Conservation (phyloP, 768 basidiomycete species). For the Tubosaeta sp. region DNA sequence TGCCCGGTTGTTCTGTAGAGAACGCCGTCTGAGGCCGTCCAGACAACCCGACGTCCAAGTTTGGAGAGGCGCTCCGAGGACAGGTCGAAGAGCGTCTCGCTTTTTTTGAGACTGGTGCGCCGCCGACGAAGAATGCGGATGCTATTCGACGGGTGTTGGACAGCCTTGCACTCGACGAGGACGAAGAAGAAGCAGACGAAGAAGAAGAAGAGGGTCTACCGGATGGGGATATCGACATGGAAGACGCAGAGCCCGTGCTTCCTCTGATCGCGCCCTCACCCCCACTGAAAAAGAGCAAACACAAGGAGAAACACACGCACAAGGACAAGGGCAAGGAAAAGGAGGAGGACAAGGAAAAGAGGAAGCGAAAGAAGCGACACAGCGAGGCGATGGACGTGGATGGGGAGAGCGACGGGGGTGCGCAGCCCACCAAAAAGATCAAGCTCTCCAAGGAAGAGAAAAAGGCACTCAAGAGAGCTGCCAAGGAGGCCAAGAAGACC, state of each 20-base stretch:
- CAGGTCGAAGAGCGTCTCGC: slow-evolving; percentile 95
- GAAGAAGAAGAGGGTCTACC: slow-evolving; percentile 6
- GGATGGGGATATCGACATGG: slow-evolving; percentile 41
- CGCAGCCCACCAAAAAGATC: slow-evolving; percentile 57
- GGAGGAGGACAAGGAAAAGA: slow-evolving; percentile 38
- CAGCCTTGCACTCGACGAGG: slow-evolving; percentile 66
- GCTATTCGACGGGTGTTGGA: slow-evolving; percentile 87
- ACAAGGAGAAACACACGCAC: slow-evolving; percentile 32
- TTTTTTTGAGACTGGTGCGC: slow-evolving; percentile 90
- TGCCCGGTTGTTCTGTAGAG: background rate
- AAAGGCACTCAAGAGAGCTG: slow-evolving; percentile 77
- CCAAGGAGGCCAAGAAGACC: slow-evolving; percentile 59
- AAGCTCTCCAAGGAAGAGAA: slow-evolving; percentile 84
- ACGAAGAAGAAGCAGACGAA: slow-evolving; percentile 48
- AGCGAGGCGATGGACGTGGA: slow-evolving; percentile 65
- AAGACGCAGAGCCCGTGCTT: slow-evolving; percentile 40
- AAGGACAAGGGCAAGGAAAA: slow-evolving; percentile 10
- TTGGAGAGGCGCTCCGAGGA: slow-evolving; percentile 87
- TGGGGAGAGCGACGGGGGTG: slow-evolving; percentile 42
- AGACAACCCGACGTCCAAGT: slow-evolving; percentile 87
- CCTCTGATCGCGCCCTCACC: slow-evolving; percentile 56
- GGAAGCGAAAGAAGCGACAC: slow-evolving; percentile 53
- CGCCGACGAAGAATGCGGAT: slow-evolving; percentile 88
- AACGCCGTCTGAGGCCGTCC: background rate
- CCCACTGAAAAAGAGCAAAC: slow-evolving; percentile 60